phyloP scores from a whole-genome alignment of 768 basidiomycete species.

The Tephrocybe sp. region DNA sequence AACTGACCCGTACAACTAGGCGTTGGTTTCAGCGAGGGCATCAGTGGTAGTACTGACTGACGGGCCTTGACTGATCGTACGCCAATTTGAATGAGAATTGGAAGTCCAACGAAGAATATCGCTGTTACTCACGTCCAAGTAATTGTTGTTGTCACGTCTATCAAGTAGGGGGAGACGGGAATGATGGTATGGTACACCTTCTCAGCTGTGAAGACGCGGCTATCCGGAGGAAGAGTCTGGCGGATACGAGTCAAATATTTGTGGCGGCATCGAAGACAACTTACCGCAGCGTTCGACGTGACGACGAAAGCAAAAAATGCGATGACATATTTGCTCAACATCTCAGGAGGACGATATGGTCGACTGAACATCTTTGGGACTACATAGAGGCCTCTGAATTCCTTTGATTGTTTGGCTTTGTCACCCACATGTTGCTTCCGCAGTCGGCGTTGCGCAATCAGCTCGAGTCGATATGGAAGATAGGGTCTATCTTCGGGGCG shows the following conservation, averaged over 20 bases:
- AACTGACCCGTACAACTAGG: neutral
- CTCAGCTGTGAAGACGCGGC: constrained; percentile 22
- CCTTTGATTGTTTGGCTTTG: neutral
- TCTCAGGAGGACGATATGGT: neutral
- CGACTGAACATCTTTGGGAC: neutral
- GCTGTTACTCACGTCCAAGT: constrained; percentile 33
- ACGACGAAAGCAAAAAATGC: neutral
- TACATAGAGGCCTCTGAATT: neutral
- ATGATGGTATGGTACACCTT: constrained; percentile 25
- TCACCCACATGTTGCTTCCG: neutral
- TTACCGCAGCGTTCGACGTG: neutral
- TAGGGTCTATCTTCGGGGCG: too few species aligned
- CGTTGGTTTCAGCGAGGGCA: neutral
- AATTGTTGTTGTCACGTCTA: constrained; percentile 26
- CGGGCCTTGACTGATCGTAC: neutral
- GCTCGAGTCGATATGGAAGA: neutral
- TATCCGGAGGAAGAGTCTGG: neutral
- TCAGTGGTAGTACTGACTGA: neutral
- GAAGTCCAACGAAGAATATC: too few species aligned
- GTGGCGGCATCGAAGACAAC: neutral
- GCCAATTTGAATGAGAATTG: neutral
- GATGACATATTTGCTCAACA: neutral
- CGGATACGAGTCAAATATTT: neutral
- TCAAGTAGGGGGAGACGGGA: constrained; percentile 26
- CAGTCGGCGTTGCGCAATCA: neutral